These are phyloP conservation scores for Trypanosoma grayi DNA, from an alignment of 208 protist species.

Conservation along the genomic window DNA sequence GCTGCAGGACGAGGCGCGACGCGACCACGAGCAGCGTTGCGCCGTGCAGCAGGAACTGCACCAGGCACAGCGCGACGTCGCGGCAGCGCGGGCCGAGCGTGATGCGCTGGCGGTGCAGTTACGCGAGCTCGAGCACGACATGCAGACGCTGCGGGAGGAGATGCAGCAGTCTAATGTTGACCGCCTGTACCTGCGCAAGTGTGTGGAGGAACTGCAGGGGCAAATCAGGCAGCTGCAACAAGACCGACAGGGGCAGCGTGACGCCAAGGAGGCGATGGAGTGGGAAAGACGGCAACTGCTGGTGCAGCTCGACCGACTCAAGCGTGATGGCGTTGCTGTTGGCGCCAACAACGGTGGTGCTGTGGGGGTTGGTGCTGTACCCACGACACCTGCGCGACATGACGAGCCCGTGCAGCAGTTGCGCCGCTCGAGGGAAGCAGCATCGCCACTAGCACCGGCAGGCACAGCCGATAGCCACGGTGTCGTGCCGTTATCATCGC, in stretches of 20 bases:
- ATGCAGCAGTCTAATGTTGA: slow-evolving; percentile 6
- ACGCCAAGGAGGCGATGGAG: slow-evolving; percentile 4
- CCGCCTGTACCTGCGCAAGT: slow-evolving; percentile 6
- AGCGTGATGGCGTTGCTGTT: neutral
- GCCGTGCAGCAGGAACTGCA: slow-evolving; percentile 5
- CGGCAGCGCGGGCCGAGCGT: slow-evolving; percentile 1
- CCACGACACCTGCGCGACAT: neutral
- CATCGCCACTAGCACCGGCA: neutral
- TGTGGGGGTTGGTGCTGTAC: neutral
- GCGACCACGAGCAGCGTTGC: neutral
- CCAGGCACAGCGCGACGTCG: neutral
- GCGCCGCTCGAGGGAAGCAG: neutral
- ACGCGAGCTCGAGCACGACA: neutral
- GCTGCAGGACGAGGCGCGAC: slow-evolving; percentile 3
- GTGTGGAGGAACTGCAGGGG: slow-evolving; percentile 11
- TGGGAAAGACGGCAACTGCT: slow-evolving; percentile 4
- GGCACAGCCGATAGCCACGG: too few relatives aligned
- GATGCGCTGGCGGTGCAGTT: neutral
- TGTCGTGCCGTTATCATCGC: neutral
- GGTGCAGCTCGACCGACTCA: slow-evolving; percentile 2
- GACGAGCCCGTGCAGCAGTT: neutral
- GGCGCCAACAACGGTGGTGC: neutral
- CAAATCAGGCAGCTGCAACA: slow-evolving; percentile 5
- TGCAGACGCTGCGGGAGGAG: neutral
- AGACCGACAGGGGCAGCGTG: slow-evolving; percentile 5